These are phyloP conservation scores for Ogataea hybrid DNA, from an alignment of 1,139 yeast species.

Conservation along the genomic window DNA sequence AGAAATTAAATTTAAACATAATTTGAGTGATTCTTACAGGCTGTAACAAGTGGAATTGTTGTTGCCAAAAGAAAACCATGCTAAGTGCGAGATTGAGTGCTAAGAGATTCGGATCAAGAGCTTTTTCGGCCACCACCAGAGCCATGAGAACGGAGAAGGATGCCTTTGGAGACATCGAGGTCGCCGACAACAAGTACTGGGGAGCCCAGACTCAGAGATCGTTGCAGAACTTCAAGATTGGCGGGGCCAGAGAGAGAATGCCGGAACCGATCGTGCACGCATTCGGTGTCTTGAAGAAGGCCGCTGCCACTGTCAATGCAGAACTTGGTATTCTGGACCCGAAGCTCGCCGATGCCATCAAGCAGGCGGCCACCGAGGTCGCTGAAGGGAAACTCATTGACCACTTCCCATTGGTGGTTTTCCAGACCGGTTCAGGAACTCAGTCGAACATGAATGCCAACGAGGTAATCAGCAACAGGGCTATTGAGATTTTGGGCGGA, in stretches of 20 bases:
- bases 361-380: constrained; percentile 94
- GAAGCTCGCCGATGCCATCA: constrained; percentile 77
- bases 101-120: constrained; percentile 23
- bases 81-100: constrained; percentile 12
- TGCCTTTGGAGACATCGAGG: constrained; percentile 95
- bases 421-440: constrained; percentile 99
- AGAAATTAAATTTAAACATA: not conserved
- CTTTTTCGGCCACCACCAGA: constrained; percentile 31
- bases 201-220: constrained; percentile 99
- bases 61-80: constrained; percentile 9
- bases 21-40: constrained; percentile 1
- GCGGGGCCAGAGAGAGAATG: constrained; percentile 86
- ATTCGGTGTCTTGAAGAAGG: constrained; percentile 90
- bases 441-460: constrained; percentile 99
- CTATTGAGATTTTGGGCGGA: constrained; percentile 94
- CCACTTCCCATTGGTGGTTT: constrained; percentile 96
- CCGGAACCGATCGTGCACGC: constrained; percentile 91
- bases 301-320: constrained; percentile 91
- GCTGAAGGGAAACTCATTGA: constrained; percentile 86
- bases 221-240: constrained; percentile 89
- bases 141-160: constrained; percentile 75
- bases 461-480: constrained; percentile 97
- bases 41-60: constrained; percentile 1
- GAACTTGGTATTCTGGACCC: constrained; percentile 81
- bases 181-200: constrained; percentile 82